Percentiles rank a stretch among this genome's conserved stretches.
phyloP scores from a whole-genome alignment of 768 basidiomycete genomes.

The Mrakia hoshinonis region DNA sequence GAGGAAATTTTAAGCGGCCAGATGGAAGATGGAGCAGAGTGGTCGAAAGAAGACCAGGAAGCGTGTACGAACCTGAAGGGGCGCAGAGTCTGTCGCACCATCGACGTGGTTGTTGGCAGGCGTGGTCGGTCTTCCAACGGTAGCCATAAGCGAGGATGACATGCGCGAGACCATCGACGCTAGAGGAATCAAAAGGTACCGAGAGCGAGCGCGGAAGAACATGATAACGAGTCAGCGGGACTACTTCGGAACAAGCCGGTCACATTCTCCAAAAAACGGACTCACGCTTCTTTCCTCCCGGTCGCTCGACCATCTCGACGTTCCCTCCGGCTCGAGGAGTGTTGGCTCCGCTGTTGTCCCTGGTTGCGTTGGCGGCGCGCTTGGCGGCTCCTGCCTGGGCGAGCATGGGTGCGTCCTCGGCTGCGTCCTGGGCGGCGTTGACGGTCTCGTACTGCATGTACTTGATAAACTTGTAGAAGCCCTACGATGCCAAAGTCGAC shows the following conservation, averaged over 20 bases:
- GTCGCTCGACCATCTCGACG: background rate
- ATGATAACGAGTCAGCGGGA: background rate
- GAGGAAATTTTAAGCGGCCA: background rate
- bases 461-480: conserved; percentile 27
- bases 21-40: background rate
- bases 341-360: background rate
- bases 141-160: background rate
- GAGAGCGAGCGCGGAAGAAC: no score
- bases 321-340: background rate
- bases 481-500: background rate
- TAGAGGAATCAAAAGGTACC: no score
- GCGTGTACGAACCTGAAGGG: background rate
- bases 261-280: background rate
- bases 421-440: conserved; percentile 6
- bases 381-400: background rate
- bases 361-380: background rate
- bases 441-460: conserved; percentile 8
- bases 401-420: background rate
- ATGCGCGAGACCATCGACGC: background rate
- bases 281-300: background rate
- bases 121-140: background rate
- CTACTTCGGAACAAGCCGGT: background rate
- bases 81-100: background rate
- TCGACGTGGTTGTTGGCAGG: background rate
- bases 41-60: background rate